Evolutionary conservation across 352 stramenopile species (phyloP).

Genomic region (Elongisporangium anandrum): DNA sequence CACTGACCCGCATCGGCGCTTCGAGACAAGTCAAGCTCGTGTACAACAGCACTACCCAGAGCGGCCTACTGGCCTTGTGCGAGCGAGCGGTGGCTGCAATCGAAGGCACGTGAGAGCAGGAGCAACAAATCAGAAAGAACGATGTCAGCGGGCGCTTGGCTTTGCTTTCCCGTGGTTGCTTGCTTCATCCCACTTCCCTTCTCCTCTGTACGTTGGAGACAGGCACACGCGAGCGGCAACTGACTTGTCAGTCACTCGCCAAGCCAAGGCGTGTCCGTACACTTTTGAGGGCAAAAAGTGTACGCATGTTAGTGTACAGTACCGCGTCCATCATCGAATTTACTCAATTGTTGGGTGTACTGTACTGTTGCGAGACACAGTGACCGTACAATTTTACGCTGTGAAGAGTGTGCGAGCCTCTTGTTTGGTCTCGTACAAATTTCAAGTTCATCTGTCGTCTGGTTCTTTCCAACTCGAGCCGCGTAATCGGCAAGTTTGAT

Average conservation of each 20-base stretch:
- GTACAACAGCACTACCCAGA: slow-evolving; percentile 46
- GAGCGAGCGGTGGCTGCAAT: slow-evolving; percentile 50
- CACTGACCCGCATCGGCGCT: slow-evolving; percentile 48
- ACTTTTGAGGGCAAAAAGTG: neutral
- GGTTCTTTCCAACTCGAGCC: neutral
- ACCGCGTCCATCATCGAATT: too few species aligned
- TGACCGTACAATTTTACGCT: too few species aligned
- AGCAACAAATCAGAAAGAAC: neutral
- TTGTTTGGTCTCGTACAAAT: too few species aligned
- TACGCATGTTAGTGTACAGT: neutral
- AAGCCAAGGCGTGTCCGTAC: neutral
- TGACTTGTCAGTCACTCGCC: neutral
- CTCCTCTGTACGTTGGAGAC: neutral
- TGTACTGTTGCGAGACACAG: too few species aligned
- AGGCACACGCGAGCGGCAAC: neutral
- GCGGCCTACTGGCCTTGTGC: slow-evolving; percentile 42
- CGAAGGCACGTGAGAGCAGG: slow-evolving; percentile 36
- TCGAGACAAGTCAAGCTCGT: slow-evolving; percentile 50
- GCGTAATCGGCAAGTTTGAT: neutral
- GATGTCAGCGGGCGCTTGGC: neutral
- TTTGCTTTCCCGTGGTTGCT: neutral
- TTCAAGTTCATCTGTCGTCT: too few species aligned
- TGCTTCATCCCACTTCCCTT: too few species aligned
- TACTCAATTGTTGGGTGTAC: neutral
- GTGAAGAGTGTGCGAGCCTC: too few species aligned